Base-by-base conservation (phyloP, 306 rosid genomes). In the Sicyos edulis region DNA sequence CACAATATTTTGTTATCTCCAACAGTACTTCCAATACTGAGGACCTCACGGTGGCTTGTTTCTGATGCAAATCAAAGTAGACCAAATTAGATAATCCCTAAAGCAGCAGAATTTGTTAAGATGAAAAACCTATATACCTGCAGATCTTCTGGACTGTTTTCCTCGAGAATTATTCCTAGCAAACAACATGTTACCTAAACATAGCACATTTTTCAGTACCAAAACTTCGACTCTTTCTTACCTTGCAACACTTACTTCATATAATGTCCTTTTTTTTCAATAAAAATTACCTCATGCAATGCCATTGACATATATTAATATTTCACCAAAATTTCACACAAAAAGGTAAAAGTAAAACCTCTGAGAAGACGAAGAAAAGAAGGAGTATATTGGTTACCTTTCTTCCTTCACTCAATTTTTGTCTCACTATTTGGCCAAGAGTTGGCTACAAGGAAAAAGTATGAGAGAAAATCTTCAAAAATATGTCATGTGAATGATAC, bases 331-430 rank as follows among this genome's bases (percentile, higher is more conserved):
- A 12, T 22, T 34, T 15, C 49, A 61, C 20, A 34, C 13, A 61
- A 61, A 16, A 29, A 24, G 65, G 65, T 26, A 59, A 61, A 14
- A 16, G 42, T 37, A 4, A 37, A 37, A 37, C 21, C 15, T 61
- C 20, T 32, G 49, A 11, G 49, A 11, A 44, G 12, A 67, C 7
- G 20, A 21, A 67, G 54, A 44, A 4, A 45, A 13, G 56, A 26
- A 26, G 29, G 52, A 45, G 26, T 20, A 22, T 50, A 15, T 51
- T 76, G 40, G 21, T 58, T 88, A 93, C 97, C 97, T 89, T 91
- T 84, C 99, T 87, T 89, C 96, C 99, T 78, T 95, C 97, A 77
- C 95, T 95, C 81, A 95, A 83, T 78, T 85, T 95, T 88, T 95
- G 97, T 84, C 90, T 85, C 54, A 91, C 99, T 55, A 91, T 85